Evolutionary conservation across 2,329 filamentous ascomycete species (phyloP), one percentile per base, ranked within the genome.

Genomic region (Fusarium nurragi): DNA sequence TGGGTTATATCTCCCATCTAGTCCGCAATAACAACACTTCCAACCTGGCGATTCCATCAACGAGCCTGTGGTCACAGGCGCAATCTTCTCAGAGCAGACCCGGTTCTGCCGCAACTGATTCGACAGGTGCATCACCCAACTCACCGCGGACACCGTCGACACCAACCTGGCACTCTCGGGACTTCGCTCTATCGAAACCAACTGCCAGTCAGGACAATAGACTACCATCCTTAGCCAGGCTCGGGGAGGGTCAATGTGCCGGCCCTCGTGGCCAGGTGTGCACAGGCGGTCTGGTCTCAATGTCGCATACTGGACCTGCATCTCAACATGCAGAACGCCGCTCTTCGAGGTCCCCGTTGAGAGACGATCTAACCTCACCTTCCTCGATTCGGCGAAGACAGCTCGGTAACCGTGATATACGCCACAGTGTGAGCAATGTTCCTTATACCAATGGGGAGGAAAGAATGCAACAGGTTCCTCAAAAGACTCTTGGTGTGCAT

Each of bases 271-370:
- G 79, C 78, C 77, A 79, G 75, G 78, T 77, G 77, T 76, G 78
- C 76, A 79, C 77, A 82, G 83, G 84, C 81, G 84, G 85, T 78
- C 81, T 82, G 83, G 79, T 79, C 80, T 83, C 85, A 80, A 89
- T 89, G 87, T 88, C 86, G 80, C 84, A 87, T 81, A 83, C 81
- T 80, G 83, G 81, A 73, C 77, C 82, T 82, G 80, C 79, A 77
- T 79, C 84, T 83, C 81, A 78, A 76, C 81, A 84, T 81, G 77
- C 80, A 75, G 84, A 84, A 78, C 83, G 79, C 74, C 80, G 77
- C 70, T 76, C 79, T 66, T 79, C 81, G 65, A 79, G 76, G 70
- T 82, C 81, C 53, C 78, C 82, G 62, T 69, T 77, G 61, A 73
- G 74, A 73, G 75, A 76, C 65, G 69, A 73, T 44, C 71, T 71